These are phyloP conservation scores for Ogataea populi-albae DNA, from an alignment of 805 yeast species.

Conservation along the genomic window DNA sequence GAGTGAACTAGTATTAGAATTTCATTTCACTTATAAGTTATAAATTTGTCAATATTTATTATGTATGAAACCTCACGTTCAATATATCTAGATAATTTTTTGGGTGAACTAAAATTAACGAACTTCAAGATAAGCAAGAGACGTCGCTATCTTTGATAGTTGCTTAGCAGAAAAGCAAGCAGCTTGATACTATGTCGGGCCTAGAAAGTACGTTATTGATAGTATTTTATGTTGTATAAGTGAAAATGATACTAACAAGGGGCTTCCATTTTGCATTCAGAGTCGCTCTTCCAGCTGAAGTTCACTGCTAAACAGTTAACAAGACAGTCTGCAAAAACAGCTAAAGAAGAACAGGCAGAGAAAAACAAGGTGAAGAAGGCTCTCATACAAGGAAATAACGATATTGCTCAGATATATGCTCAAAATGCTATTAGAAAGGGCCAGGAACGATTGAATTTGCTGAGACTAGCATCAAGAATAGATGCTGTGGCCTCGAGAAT, in stretches of 20 bases:
- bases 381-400: conserved; percentile 77
- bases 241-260: conserved; percentile 8
- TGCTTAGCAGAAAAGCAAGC: too few species aligned
- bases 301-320: conserved; percentile 93
- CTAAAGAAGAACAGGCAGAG: conserved; percentile 85
- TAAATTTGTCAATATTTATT: too few species aligned
- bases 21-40: too few species aligned
- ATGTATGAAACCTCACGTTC: too few species aligned
- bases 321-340: conserved; percentile 86
- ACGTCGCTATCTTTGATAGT: too few species aligned
- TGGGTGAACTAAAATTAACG: too few species aligned
- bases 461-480: conserved; percentile 81
- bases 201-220: conserved; percentile 38
- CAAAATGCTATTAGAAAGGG: conserved; percentile 93
- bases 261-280: conserved; percentile 24
- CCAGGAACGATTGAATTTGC: conserved; percentile 77
- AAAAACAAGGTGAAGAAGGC: conserved; percentile 90
- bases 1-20: too few species aligned
- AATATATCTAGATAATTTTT: too few species aligned
- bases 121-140: too few species aligned
- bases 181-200: conserved; percentile 38
- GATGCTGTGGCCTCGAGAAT: conserved; percentile 96
- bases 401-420: conserved; percentile 91
- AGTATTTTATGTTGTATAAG: too few species aligned
- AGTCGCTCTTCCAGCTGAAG: conserved; percentile 64